Percentiles rank a stretch among this genome's conserved stretches.
Conservation (phyloP, 1,139 yeast genomes). For the Geotrichum aggregatum region DNA sequence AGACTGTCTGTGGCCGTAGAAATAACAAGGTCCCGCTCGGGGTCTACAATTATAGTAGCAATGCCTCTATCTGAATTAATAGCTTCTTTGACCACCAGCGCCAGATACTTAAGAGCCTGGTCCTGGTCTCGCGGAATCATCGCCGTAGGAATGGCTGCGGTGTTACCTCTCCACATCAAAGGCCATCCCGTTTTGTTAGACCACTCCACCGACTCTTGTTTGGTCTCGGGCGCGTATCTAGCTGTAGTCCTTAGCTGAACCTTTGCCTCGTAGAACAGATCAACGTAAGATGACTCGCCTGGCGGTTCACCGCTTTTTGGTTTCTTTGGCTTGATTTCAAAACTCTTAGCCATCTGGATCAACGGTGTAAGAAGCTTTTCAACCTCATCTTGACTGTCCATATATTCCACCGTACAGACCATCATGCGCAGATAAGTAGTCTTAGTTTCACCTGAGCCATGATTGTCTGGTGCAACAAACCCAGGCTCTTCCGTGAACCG, state of each 20-base stretch:
- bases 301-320: constrained; percentile 20
- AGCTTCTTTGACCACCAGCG: constrained; percentile 28
- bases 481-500: constrained; percentile 35
- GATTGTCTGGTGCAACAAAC: constrained; percentile 2
- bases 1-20: constrained; percentile 40
- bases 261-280: constrained; percentile 28
- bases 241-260: constrained; percentile 45
- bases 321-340: constrained; percentile 11
- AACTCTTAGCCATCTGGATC: constrained; percentile 7
- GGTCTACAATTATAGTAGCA: constrained; percentile 51
- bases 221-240: constrained; percentile 53
- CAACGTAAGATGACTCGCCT: constrained; percentile 24
- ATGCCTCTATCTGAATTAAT: constrained; percentile 22
- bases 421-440: constrained; percentile 36
- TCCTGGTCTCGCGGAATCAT: constrained; percentile 49
- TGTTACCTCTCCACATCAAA: constrained; percentile 88
- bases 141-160: constrained; percentile 66
- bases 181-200: constrained; percentile 69
- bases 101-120: constrained; percentile 44
- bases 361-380: constrained; percentile 22
- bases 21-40: constrained; percentile 39
- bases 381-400: constrained; percentile 25
- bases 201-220: constrained; percentile 63
- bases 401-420: constrained; percentile 31
- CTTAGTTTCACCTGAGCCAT: constrained; percentile 14